Base-by-base conservation (phyloP, 495 filamentous ascomycete species). In the Podospora bellae-mahoneyi region DNA sequence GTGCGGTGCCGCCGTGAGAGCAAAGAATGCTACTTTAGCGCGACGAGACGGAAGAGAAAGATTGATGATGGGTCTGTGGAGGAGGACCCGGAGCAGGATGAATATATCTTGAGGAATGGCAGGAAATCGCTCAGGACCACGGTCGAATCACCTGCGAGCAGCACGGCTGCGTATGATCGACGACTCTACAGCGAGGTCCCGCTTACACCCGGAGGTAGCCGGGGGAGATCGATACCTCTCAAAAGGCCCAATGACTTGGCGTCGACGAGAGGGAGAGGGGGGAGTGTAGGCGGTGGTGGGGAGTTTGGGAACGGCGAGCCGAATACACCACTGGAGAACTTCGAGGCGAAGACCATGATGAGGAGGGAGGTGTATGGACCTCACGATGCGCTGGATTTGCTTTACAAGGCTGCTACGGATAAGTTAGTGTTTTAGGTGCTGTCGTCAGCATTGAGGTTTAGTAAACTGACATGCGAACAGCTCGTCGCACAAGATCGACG, bases 1-100 rank as follows among this genome's bases (percentile, higher is more conserved):
- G 91, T 94, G 67, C 88, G 95, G 75, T 99, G 95, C 78, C 89
- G 92, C 27, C 88, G 95, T 67, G 95, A 99, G 81, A 86, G 88
- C 80, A 97, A 97, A 79, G 89, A 96, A 71, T 99, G 95, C 83
- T 94, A 89, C 84, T 98, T 99, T 83, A 96, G 93, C 69, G 91
- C 92, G n/a, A 98, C 94, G 54, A 85, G 94, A 59, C 86, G 95
- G 71, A 98, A 97, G 87, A 85, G 92, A 73, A 96, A 96, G 81
- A 82, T 84, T 62, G 90, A 93, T 66, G 88, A 85, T 28, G 81
- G 80, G n/a, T 77, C 76, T 54, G 78, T 85, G 66, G 81, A 74
- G 69, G 84, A 87, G 48, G 81, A 84, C n/a, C 77, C 74, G 34
- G 83, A 87, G 66, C 79, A 72, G 64, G 85, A 81, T 62, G 85